Evolutionary conservation across 1,284 basidiomycete genomes (phyloP).

Genomic region (Puccinia hordei): DNA sequence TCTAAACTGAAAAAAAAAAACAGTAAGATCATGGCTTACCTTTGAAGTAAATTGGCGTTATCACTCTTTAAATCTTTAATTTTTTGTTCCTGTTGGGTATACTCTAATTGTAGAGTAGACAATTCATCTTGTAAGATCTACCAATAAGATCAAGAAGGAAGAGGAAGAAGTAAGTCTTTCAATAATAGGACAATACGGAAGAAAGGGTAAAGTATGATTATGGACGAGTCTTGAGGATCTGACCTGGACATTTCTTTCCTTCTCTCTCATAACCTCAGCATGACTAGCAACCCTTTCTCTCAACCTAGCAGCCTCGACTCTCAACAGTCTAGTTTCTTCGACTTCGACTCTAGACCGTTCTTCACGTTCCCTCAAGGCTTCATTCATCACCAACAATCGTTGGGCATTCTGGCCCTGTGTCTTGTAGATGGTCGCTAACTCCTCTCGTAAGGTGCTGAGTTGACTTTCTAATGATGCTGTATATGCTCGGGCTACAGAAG

Average conservation of each 20-base stretch:
- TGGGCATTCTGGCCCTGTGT: conserved; percentile 95
- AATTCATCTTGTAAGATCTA: conserved; percentile 93
- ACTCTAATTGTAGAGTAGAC: conserved; percentile 82
- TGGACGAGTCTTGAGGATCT: not conserved
- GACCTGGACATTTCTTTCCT: conserved; percentile 45
- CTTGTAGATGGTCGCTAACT: conserved; percentile 90
- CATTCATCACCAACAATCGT: conserved; percentile 84
- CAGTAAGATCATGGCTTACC: conserved; percentile 57
- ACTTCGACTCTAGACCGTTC: conserved; percentile 73
- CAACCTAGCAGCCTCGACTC: conserved; percentile 71
- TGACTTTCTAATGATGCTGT: conserved; percentile 88
- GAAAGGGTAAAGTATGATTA: too few relatives aligned
- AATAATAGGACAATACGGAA: too few relatives aligned
- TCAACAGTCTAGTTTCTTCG: conserved; percentile 72
- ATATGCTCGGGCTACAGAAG: conserved; percentile 81
- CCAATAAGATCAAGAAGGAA: too few relatives aligned
- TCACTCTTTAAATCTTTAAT: conserved; percentile 83
- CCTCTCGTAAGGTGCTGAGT: conserved; percentile 82
- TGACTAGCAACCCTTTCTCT: conserved; percentile 53
- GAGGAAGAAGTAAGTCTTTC: too few relatives aligned
- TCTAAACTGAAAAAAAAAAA: not conserved
- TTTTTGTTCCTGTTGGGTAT: conserved; percentile 81
- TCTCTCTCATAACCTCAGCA: conserved; percentile 42
- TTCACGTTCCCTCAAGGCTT: conserved; percentile 88
- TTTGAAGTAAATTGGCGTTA: conserved; percentile 88